A percentile compares a stretch with the other conserved stretches of the same genome.
Conservation (phyloP, 2,329 filamentous ascomycete species). For the Dactylellina parvicollis region DNA sequence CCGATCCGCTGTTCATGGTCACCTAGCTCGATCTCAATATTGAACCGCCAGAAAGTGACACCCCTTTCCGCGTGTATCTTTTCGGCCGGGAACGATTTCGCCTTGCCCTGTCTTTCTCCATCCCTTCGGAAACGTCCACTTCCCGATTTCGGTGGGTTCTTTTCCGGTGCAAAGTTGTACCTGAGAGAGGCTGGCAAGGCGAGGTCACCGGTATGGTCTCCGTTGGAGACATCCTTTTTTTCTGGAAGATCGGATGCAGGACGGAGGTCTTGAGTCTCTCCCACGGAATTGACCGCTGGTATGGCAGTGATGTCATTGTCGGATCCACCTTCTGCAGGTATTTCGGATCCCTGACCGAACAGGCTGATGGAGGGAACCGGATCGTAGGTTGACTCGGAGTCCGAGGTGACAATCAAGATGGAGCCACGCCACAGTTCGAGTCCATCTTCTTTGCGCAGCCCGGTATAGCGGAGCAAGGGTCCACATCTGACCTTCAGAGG, state of each 20-base stretch:
- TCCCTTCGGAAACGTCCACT: slow-evolving; percentile 66
- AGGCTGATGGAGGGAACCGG: slow-evolving; percentile 79
- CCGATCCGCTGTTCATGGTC: slow-evolving; percentile 82
- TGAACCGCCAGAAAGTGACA: slow-evolving; percentile 97
- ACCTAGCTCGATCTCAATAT: slow-evolving; percentile 86
- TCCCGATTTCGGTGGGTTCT: slow-evolving; percentile 31
- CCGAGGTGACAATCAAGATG: slow-evolving; percentile 93
- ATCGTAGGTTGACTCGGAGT: slow-evolving; percentile 83
- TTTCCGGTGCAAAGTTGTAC: slow-evolving; percentile 38
- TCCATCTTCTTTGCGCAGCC: slow-evolving; percentile 72
- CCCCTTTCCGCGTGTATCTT: slow-evolving; percentile 85
- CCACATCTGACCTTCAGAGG: slow-evolving; percentile 87
- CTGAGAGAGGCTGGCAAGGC: slow-evolving; percentile 34
- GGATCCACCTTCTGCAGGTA: slow-evolving; percentile 59
- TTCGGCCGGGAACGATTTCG: slow-evolving; percentile 82
- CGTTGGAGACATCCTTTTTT: slow-evolving; percentile 62
- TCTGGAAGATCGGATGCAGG: slow-evolving; percentile 58
- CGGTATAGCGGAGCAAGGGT: slow-evolving; percentile 87
- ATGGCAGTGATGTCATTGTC: slow-evolving; percentile 17
- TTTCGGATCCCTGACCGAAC: slow-evolving; percentile 68
- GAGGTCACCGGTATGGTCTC: slow-evolving; percentile 24
- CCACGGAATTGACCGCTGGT: slow-evolving; percentile 18
- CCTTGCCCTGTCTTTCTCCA: slow-evolving; percentile 82
- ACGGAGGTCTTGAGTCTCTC: slow-evolving; percentile 27
- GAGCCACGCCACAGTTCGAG: slow-evolving; percentile 89